Base-by-base conservation (phyloP, 1,139 yeast genomes). In the Kurtzmaniella natalensis region DNA sequence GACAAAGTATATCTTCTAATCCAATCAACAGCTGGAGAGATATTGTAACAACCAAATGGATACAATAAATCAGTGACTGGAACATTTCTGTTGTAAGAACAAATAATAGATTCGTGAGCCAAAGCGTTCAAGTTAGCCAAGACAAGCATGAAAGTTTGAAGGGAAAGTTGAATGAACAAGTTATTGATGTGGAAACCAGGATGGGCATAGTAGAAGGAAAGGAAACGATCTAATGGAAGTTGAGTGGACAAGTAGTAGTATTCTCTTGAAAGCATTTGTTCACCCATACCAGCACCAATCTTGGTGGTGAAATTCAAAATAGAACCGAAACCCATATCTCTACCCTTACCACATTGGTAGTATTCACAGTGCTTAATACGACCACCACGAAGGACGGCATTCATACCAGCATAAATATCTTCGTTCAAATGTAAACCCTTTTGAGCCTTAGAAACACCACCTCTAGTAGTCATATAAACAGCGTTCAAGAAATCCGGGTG, bases 231-330 rank as follows among this genome's bases (percentile, higher is more conserved):
- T 50, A 92, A 72, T 38, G 97, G 98, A 52, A 92, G 77, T 65
- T 92, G 98, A 42, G 98, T 92, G 51, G 97, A 96, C 61, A 92
- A 72, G 64, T 92, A 92, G 68, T 89, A 92, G 70, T 92, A 92
- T 66, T 92, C 98, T 72, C 98, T 85, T 38, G 96, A 88, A 57
- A 92, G 73, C 94, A 92, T 89, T 68, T 92, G 98, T 68, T 92
- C 98, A 69, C 98, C 98, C 98, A 92, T 92, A 84, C 98, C 98
- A 55, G 97, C 95, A 74, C 98, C 98, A 80, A 92, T 92, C 76
- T 92, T 92, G 41, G 98, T 92, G 24, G 97, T 92, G 80, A 92
- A 92, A 69, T 92, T 92, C 73, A 92, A 78, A 76, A 92, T 88
- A 27, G 98, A 89, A 44, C 96, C 96, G 64, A 92, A 92, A 70